A percentile compares a stretch with the other conserved stretches of the same genome.
These are phyloP conservation scores for Monosporascus sp. DNA, from an alignment of 2,329 filamentous ascomycete species.

Conservation along the genomic window DNA sequence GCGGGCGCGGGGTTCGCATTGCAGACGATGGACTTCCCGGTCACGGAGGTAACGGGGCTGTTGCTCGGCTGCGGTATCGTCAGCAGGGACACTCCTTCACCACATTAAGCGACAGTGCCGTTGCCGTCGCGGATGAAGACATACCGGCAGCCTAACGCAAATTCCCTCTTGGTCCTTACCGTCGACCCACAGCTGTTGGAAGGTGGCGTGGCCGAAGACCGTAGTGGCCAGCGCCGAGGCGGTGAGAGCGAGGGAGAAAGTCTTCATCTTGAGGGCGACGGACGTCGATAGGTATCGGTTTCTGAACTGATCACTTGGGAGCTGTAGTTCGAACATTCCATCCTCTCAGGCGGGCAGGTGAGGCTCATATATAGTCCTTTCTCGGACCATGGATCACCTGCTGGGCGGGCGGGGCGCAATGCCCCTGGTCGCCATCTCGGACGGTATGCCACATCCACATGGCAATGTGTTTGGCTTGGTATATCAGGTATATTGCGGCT, in stretches of 20 bases:
- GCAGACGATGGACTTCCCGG: slow-evolving; percentile 34
- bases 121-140: not conserved
- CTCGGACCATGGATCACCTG: too few relatives aligned
- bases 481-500: not conserved
- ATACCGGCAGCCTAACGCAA: slow-evolving; percentile 19
- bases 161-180: slow-evolving; percentile 30
- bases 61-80: slow-evolving; percentile 27
- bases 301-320: too few relatives aligned
- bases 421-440: not conserved
- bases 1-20: slow-evolving; percentile 30
- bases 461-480: not conserved
- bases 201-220: slow-evolving; percentile 43
- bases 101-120: too few relatives aligned
- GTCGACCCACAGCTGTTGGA: slow-evolving; percentile 46
- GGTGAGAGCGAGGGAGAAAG: slow-evolving; percentile 5
- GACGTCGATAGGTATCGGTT: too few relatives aligned
- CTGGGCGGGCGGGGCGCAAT: too few relatives aligned
- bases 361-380: too few relatives aligned
- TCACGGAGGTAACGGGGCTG: slow-evolving; percentile 35
- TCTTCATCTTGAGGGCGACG: slow-evolving; percentile 10
- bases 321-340: too few relatives aligned
- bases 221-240: slow-evolving; percentile 20
- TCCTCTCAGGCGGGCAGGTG: too few relatives aligned
- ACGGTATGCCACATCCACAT: not conserved
- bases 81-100: not conserved